Percentiles rank a stretch among this genome's conserved stretches.
phyloP scores from a whole-genome alignment of 768 basidiomycete genomes.

The Russula emetica region DNA sequence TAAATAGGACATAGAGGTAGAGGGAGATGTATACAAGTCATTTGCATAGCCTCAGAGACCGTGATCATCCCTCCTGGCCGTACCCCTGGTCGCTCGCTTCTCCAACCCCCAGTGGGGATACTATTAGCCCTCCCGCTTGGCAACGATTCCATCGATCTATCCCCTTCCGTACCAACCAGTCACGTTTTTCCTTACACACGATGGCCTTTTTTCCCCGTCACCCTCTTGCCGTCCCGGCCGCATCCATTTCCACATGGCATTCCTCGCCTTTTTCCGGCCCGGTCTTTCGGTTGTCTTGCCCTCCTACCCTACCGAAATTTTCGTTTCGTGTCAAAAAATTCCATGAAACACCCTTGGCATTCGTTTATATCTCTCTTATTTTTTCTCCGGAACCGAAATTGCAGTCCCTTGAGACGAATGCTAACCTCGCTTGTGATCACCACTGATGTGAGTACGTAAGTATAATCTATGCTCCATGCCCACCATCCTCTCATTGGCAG shows the following conservation, averaged over 20 bases:
- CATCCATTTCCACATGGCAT: constrained; percentile 6
- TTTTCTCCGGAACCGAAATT: neutral
- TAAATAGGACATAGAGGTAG: constrained; percentile 28
- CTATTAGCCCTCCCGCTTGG: neutral
- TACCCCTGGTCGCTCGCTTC: constrained; percentile 2
- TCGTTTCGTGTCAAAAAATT: neutral
- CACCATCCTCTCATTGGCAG: too few species aligned
- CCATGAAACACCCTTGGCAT: neutral
- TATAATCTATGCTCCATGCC: too few species aligned
- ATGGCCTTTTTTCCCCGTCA: constrained; percentile 10
- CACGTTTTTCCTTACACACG: constrained; percentile 14
- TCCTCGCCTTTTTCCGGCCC: neutral
- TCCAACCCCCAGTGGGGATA: constrained; percentile 1
- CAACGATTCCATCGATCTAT: constrained; percentile 11
- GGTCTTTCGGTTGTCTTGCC: neutral
- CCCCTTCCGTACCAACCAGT: neutral
- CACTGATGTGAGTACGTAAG: too few species aligned
- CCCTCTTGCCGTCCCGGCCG: constrained; percentile 16
- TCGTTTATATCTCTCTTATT: too few species aligned
- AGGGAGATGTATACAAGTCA: constrained; percentile 6
- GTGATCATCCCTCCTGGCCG: constrained; percentile 17
- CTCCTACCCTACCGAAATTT: neutral
- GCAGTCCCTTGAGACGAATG: neutral
- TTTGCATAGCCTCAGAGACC: constrained; percentile 18
- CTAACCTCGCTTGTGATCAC: too few species aligned